Evolutionary conservation across 345 rosid genomes (phyloP).

Genomic region (Hibiscus mutabilis): DNA sequence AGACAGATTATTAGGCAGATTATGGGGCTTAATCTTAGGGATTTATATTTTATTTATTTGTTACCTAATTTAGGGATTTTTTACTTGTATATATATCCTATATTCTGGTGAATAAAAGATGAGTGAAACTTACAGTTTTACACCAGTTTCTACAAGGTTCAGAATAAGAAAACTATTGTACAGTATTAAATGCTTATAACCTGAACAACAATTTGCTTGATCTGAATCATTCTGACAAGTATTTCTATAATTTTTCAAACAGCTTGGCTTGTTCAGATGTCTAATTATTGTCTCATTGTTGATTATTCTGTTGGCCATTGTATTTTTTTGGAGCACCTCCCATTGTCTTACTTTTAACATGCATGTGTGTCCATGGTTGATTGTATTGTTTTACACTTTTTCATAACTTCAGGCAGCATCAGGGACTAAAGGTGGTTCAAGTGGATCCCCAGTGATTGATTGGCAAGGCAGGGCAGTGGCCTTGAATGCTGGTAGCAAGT

Average conservation of each 20-base stretch:
- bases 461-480: conserved; percentile 97
- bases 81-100: no score
- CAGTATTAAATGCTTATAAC: background rate
- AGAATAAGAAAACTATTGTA: background rate
- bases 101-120: no score
- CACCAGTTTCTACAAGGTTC: no score
- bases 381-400: background rate
- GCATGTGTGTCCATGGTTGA: background rate
- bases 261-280: background rate
- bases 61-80: no score
- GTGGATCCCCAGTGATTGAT: conserved; percentile 98
- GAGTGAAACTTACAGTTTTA: no score
- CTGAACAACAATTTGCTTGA: background rate
- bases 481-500: conserved; percentile 93
- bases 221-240: background rate
- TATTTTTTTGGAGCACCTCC: background rate
- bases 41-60: no score
- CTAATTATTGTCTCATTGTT: background rate
- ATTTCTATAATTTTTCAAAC: background rate
- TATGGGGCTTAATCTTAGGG: no score
- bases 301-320: background rate
- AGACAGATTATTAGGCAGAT: no score
- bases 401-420: conserved; percentile 71
- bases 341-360: background rate
- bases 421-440: conserved; percentile 96